phyloP scores from a whole-genome alignment of 1,284 basidiomycete genomes.

The Ceratobasidium sp. region DNA sequence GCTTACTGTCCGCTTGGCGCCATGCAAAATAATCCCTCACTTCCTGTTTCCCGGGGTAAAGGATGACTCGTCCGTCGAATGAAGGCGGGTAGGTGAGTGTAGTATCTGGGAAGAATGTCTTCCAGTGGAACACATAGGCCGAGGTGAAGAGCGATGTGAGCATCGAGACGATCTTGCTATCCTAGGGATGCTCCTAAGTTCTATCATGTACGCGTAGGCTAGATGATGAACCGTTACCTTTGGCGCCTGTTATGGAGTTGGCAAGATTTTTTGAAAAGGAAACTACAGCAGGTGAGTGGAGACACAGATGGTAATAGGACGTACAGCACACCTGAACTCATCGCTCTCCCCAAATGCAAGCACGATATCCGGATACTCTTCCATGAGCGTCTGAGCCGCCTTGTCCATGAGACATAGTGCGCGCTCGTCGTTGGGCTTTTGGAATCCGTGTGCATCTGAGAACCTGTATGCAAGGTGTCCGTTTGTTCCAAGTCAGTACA shows the following conservation, averaged over 20 bases:
- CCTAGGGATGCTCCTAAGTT: slow-evolving; percentile 2
- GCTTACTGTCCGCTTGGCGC: slow-evolving; percentile 94
- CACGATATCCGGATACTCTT: slow-evolving; percentile 83
- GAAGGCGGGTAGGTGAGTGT: slow-evolving; percentile 85
- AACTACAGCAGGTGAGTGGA: slow-evolving; percentile 64
- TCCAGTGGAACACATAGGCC: slow-evolving; percentile 91
- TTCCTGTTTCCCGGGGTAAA: slow-evolving; percentile 81
- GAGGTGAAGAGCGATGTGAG: slow-evolving; percentile 94
- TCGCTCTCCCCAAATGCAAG: slow-evolving; percentile 97
- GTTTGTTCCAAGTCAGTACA: slow-evolving; percentile 29
- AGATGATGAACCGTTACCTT: slow-evolving; percentile 57
- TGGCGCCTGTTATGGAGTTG: slow-evolving; percentile 86
- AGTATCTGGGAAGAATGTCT: slow-evolving; percentile 77
- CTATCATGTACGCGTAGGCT: neutral
- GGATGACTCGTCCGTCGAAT: slow-evolving; percentile 90
- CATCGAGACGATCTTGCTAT: slow-evolving; percentile 88
- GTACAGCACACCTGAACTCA: slow-evolving; percentile 83
- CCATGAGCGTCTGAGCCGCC: slow-evolving; percentile 86
- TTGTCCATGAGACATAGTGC: slow-evolving; percentile 94
- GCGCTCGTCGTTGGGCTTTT: slow-evolving; percentile 91
- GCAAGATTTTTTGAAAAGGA: slow-evolving; percentile 83
- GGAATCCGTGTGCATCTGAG: slow-evolving; percentile 83
- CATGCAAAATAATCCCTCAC: slow-evolving; percentile 95
- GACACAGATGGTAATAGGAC: neutral
- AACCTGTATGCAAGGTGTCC: slow-evolving; percentile 68